phyloP scores from a whole-genome alignment of 441 rosid genomes.

The Lepidium campestre region DNA sequence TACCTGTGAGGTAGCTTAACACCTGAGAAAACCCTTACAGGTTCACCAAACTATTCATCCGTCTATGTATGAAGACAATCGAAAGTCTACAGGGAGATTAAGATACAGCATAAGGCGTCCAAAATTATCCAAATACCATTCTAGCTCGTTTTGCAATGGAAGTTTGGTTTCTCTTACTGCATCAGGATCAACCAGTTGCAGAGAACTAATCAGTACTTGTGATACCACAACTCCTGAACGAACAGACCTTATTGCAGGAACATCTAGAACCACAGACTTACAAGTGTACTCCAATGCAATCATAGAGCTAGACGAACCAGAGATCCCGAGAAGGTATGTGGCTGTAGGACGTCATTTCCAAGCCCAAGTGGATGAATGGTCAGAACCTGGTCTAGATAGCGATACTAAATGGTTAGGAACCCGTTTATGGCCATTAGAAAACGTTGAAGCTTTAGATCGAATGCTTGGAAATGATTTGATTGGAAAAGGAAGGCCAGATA shows the following conservation, averaged over 20 bases:
- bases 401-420: constrained; percentile 57
- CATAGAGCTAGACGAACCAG: constrained; percentile 17
- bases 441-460: constrained; percentile 2
- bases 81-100: constrained; percentile 27
- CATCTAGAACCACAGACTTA: constrained; percentile 13
- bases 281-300: constrained; percentile 10
- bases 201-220: background rate
- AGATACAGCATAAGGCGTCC: constrained; percentile 33
- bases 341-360: constrained; percentile 40
- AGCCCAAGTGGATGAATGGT: constrained; percentile 50
- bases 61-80: constrained; percentile 36
- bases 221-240: background rate
- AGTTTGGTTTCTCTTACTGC: constrained; percentile 25
- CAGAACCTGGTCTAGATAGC: constrained; percentile 30
- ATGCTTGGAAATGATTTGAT: constrained; percentile 2
- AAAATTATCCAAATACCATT: constrained; percentile 19
- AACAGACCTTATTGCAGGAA: constrained; percentile 2
- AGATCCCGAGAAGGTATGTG: constrained; percentile 17
- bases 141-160: constrained; percentile 33
- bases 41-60: constrained; percentile 37
- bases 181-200: background rate
- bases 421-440: constrained; percentile 34
- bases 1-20: background rate
- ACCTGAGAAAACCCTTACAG: constrained; percentile 27
- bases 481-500: constrained; percentile 39